Base-by-base conservation (phyloP, 176 grass and related monocot genomes). In the Guadua angustifolia region DNA sequence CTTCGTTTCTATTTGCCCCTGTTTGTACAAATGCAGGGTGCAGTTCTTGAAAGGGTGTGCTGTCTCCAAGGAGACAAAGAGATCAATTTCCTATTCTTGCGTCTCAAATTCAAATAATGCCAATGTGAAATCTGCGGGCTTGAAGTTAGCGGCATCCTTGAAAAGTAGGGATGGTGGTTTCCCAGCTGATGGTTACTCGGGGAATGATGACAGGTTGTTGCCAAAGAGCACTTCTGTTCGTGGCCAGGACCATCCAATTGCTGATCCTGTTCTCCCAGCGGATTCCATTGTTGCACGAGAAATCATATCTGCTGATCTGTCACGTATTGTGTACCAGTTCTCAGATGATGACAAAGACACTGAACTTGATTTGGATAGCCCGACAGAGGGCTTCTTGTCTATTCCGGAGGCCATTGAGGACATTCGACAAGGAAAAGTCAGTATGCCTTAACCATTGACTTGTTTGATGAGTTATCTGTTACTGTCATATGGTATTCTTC, bases 371-470 rank as follows among this genome's bases (percentile, higher is more conserved):
- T 85, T 97, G 82, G 94, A 97, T 90, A 81, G 53, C 47, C 92
- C 94, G 1, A 92, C 94, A 5, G 90, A 89, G 55, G 94, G 94
- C 39, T 94, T 97, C 38, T 75, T 90, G 5, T 97, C 94, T 35
- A 94, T 97, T 69, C 35, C 62, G 2, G 92, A 94, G 8, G 94
- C 94, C 57, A 90, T 97, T 35, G 84, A 90, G 73, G 92, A 97
- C 68, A 90, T 97, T 50, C 90, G 35, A 22, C 92, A 91, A 97
- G 94, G 94, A 79, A 97, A 97, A 86, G 94, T 92, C 39, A 80
- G 79, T 88, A 29, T 43, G 16, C 38, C 42, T 84, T 44, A 49
- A 47, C 56, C 77, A 15, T 78, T 71, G 61, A 70, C 56, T 49
- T 46, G 2, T 53, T 69, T 25, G 4, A 3, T 71, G 4, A 3